Conservation (phyloP, 164 flowering plant genomes). For the Hamamelis virginiana region DNA sequence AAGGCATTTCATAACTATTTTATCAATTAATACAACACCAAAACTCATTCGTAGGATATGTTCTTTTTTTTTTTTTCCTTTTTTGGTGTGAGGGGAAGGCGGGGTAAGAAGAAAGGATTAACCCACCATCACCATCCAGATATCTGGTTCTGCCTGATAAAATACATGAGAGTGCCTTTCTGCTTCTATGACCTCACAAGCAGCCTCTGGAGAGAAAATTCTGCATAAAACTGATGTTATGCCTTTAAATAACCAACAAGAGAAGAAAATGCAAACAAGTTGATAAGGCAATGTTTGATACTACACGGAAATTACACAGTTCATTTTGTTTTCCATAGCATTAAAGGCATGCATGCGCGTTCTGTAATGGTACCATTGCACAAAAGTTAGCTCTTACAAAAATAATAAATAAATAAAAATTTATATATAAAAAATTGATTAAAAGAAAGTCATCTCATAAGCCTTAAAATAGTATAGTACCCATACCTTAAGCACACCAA, state of each 20-base stretch:
- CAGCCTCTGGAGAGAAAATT: conserved; percentile 89
- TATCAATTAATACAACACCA: neutral
- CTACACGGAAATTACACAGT: neutral
- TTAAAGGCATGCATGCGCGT: neutral
- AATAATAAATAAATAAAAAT: too few species aligned
- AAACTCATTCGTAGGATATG: neutral
- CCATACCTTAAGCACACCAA: neutral
- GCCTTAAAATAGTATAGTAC: neutral
- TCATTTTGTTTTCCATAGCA: neutral
- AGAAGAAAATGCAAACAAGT: neutral
- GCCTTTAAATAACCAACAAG: conserved; percentile 10
- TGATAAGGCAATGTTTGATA: neutral
- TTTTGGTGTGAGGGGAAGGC: neutral
- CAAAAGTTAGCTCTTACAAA: neutral
- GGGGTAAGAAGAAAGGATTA: neutral
- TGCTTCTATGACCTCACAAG: conserved; percentile 96
- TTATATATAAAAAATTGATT: neutral
- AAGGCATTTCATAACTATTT: too few species aligned
- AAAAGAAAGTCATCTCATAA: neutral
- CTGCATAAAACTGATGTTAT: conserved; percentile 44
- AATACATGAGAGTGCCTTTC: conserved; percentile 90
- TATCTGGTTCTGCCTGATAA: conserved; percentile 88
- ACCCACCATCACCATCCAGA: conserved; percentile 97
- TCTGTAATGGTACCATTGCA: neutral
- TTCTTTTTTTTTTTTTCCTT: too few species aligned